Conservation (phyloP, 768 basidiomycete species). For the Boletus rex-veris region DNA sequence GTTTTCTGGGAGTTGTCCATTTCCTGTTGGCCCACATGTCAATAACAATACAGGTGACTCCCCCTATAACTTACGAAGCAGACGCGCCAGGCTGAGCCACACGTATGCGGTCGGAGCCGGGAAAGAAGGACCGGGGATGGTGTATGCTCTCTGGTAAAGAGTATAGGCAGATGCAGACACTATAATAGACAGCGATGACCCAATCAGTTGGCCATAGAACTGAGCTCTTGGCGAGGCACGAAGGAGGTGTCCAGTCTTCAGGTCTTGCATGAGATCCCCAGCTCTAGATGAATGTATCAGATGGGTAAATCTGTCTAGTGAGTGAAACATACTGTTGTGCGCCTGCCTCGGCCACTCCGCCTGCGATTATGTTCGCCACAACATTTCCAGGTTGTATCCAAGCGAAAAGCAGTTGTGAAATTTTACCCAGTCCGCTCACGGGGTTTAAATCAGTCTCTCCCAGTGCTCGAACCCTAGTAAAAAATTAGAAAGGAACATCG, state of each 20-base stretch:
- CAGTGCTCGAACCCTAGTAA: conserved; percentile 76
- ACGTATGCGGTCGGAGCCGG: conserved; percentile 95
- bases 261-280: conserved; percentile 97
- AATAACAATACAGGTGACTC: not conserved
- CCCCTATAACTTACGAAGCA: conserved; percentile 55
- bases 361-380: conserved; percentile 97
- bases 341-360: conserved; percentile 95
- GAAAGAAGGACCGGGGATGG: conserved; percentile 91
- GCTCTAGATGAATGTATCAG: conserved; percentile 48
- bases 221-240: conserved; percentile 90
- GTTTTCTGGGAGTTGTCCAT: conserved; percentile 78
- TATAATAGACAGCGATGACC: conserved; percentile 82
- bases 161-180: conserved; percentile 86
- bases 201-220: conserved; percentile 91
- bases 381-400: conserved; percentile 93
- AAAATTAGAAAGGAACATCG: conserved; percentile 4
- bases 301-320: not conserved
- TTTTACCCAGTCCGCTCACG: conserved; percentile 90
- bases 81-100: conserved; percentile 76
- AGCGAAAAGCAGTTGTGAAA: conserved; percentile 91
- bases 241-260: conserved; percentile 95
- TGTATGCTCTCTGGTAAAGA: conserved; percentile 83
- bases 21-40: conserved; percentile 44
- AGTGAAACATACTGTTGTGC: conserved; percentile 68
- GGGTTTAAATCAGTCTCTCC: conserved; percentile 96